These are phyloP conservation scores for Bipolaris victoriae DNA, from an alignment of 2,329 filamentous ascomycete species.

Conservation along the genomic window DNA sequence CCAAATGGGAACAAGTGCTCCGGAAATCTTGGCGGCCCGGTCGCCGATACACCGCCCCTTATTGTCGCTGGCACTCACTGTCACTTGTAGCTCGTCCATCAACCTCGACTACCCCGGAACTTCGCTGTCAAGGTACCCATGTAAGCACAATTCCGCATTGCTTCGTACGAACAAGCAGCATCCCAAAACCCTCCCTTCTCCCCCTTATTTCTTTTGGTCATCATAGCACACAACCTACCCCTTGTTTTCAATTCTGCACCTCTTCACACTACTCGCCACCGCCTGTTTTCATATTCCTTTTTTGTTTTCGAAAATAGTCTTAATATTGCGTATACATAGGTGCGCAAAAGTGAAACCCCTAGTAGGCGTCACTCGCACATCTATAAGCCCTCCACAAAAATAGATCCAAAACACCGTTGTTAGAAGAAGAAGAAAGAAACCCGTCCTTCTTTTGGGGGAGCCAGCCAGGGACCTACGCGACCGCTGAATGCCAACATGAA, in stretches of 20 bases:
- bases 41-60: conserved; percentile 4
- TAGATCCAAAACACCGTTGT: conserved; percentile 25
- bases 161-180: not conserved
- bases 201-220: not conserved
- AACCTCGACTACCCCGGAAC: not conserved
- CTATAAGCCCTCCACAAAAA: not conserved
- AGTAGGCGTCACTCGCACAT: conserved; percentile 8
- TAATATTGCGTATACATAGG: conserved; percentile 40
- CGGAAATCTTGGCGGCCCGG: conserved; percentile 8
- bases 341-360: conserved; percentile 16
- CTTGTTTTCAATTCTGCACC: not conserved
- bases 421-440: conserved; percentile 12
- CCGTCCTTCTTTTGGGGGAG: conserved; percentile 31
- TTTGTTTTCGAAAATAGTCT: conserved; percentile 12
- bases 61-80: not conserved
- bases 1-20: not conserved
- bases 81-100: not conserved
- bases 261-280: not conserved
- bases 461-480: conserved; percentile 19
- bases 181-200: not conserved
- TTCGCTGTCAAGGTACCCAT: not conserved
- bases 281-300: not conserved
- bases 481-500: conserved; percentile 24
- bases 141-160: not conserved
- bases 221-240: not conserved